Percentiles rank a stretch among this genome's conserved stretches.
phyloP scores from a whole-genome alignment of 2,329 filamentous ascomycete genomes.

The Cryphonectria radicalis region DNA sequence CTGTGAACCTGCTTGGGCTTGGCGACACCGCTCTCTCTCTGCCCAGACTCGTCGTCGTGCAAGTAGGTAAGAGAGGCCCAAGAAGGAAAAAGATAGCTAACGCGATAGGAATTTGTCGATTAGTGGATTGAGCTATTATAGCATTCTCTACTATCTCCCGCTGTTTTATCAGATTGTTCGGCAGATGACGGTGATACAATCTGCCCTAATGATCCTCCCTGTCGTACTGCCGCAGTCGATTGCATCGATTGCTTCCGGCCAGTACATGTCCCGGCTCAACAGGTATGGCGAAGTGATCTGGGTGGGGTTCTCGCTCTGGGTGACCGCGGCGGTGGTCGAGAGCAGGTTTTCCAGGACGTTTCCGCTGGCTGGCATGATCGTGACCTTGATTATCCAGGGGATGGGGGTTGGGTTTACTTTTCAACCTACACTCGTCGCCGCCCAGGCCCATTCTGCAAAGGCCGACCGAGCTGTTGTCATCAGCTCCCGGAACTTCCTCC shows the following conservation, averaged over 20 bases:
- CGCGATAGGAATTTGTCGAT: background rate
- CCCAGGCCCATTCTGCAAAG: conserved; percentile 61
- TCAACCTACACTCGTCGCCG: conserved; percentile 56
- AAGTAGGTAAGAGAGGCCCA: background rate
- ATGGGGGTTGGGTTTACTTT: conserved; percentile 56
- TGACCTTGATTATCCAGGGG: conserved; percentile 55
- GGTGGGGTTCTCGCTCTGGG: conserved; percentile 42
- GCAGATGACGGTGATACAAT: conserved; percentile 38
- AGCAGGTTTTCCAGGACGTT: conserved; percentile 4
- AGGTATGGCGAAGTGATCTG: conserved; percentile 65
- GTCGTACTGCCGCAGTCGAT: conserved; percentile 49
- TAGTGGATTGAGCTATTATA: conserved; percentile 59
- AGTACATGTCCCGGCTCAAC: conserved; percentile 60
- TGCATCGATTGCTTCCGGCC: conserved; percentile 53
- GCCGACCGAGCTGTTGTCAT: conserved; percentile 65
- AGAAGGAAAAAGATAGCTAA: background rate
- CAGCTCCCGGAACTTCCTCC: conserved; percentile 65
- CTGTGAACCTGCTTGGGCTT: background rate
- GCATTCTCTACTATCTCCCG: conserved; percentile 63
- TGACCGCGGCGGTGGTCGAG: conserved; percentile 35
- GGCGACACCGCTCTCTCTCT: background rate
- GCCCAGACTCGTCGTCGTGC: background rate
- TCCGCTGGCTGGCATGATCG: conserved; percentile 44
- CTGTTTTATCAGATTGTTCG: conserved; percentile 60
- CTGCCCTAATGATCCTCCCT: conserved; percentile 53